Base-by-base conservation (phyloP, 139 green algal genomes). In the Chlorokybus atmophyticus region DNA sequence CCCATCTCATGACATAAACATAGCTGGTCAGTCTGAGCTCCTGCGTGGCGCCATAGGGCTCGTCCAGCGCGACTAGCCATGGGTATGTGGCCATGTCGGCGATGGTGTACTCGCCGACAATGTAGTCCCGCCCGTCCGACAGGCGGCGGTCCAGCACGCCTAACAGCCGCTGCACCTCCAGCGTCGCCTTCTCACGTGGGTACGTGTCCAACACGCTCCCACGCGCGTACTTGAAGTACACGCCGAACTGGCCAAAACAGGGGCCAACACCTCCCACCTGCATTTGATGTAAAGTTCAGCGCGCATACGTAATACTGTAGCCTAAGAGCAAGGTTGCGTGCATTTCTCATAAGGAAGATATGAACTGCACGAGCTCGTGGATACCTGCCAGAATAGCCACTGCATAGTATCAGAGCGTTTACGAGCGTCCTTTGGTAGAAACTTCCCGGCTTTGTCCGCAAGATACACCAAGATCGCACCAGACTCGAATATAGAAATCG, bases 381-480 rank as follows among this genome's bases (percentile, higher is more conserved):
- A 44, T 30, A 68, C 14, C 40, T 71, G 57, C 52, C 52, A 74
- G 40, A 79, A 73, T 19, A 80, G 51, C 72, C 72, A 79, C 50
- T 79, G 62, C 1, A 81, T 40, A 25, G 48, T 47, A 31, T 74
- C 61, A 19, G 51, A 57, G 7, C 30, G 17, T 6, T 56, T 63
- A 10, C n/a, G 8, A 2, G 55, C 26, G 47, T 77, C 68, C 47
- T 52, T 50, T 1, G 72, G 64, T 2, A 79, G 35, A 24, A 79
- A 71, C 39, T 71, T 70, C 3, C 51, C 62, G 25, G 54, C 48
- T 31, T 76, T 79, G 48, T 79, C 65, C 3, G 66, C 66, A 7
- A 79, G 31, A 51, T 79, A 80, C 30, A 73, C 23, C 24, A 78
- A 30, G 40, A 79, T 79, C 0, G 40, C 51, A 4, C 73, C 71